phyloP scores from a whole-genome alignment of 2,329 filamentous ascomycete genomes.

The Dactylellina drechsleri region DNA sequence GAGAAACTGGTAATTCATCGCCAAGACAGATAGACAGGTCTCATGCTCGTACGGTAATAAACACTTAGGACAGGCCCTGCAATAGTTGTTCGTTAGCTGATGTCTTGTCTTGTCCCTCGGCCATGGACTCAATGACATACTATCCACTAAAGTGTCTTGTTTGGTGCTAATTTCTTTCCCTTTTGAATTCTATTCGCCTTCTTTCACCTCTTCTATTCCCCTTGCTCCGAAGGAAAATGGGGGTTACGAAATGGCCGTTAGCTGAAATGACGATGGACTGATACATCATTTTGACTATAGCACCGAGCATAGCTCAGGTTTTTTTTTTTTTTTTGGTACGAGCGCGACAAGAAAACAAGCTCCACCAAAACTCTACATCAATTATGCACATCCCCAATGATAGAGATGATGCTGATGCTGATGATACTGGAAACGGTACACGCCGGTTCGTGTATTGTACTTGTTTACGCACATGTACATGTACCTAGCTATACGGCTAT shows the following conservation, averaged over 20 bases:
- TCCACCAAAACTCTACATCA: conserved; percentile 26
- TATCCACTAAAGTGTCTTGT: not conserved
- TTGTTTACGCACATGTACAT: not conserved
- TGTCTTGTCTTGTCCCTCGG: conserved; percentile 3
- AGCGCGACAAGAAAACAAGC: conserved; percentile 27
- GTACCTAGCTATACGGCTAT: conserved; percentile 41
- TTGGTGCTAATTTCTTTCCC: conserved; percentile 41
- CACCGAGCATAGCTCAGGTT: conserved; percentile 39
- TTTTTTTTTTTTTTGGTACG: conserved; percentile 6
- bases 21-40: not conserved
- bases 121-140: not conserved
- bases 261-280: conserved; percentile 50
- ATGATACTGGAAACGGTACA: conserved; percentile 9
- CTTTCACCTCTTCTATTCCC: conserved; percentile 47
- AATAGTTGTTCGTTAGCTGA: no score
- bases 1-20: no score
- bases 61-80: conserved; percentile 1
- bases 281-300: conserved; percentile 28
- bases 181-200: conserved; percentile 46
- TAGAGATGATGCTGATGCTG: conserved; percentile 7
- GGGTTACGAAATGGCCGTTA: conserved; percentile 30
- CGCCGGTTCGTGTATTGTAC: no score
- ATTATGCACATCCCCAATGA: conserved; percentile 38
- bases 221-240: conserved; percentile 52
- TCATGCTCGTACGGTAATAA: conserved; percentile 22